These are phyloP conservation scores for Andalucia godoyi DNA, from an alignment of 78 protist species.

Conservation along the genomic window DNA sequence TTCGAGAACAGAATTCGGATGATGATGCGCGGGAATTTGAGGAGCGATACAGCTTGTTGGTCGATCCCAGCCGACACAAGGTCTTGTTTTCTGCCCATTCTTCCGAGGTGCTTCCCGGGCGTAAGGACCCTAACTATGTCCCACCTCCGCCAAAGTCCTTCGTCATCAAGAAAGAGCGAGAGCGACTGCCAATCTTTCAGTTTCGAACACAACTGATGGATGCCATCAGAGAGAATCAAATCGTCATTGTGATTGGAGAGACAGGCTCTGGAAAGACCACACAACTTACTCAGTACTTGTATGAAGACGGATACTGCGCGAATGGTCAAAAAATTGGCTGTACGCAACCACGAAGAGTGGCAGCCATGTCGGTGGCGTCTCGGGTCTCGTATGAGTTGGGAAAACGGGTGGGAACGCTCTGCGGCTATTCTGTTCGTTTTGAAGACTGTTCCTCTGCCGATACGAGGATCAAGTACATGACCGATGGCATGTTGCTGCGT, in stretches of 20 bases:
- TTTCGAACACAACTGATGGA: constrained; percentile 24
- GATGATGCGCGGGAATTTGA: constrained; percentile 57
- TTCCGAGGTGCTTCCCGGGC: no score
- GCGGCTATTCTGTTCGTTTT: constrained; percentile 87
- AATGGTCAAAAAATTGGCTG: constrained; percentile 63
- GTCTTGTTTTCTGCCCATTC: no score
- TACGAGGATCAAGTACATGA: constrained; percentile 87
- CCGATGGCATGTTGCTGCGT: constrained; percentile 96
- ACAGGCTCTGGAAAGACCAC: constrained; percentile 96
- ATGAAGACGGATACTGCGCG: constrained; percentile 65
- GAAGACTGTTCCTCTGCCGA: constrained; percentile 76
- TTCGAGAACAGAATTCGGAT: constrained; percentile 19
- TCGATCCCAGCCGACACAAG: no score
- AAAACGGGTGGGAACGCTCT: constrained; percentile 45
- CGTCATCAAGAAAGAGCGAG: constrained; percentile 75
- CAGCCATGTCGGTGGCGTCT: constrained; percentile 91
- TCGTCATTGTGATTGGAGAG: constrained; percentile 67
- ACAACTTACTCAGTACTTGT: constrained; percentile 93
- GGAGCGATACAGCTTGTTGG: constrained; percentile 32
- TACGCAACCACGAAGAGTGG: constrained; percentile 96
- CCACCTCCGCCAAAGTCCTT: background rate
- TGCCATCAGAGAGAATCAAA: constrained; percentile 29
- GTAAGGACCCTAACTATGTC: background rate
- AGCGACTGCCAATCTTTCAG: constrained; percentile 75
- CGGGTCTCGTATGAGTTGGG: constrained; percentile 91